phyloP scores from a whole-genome alignment of 2,329 filamentous ascomycete species.

The Thelonectria blattea region DNA sequence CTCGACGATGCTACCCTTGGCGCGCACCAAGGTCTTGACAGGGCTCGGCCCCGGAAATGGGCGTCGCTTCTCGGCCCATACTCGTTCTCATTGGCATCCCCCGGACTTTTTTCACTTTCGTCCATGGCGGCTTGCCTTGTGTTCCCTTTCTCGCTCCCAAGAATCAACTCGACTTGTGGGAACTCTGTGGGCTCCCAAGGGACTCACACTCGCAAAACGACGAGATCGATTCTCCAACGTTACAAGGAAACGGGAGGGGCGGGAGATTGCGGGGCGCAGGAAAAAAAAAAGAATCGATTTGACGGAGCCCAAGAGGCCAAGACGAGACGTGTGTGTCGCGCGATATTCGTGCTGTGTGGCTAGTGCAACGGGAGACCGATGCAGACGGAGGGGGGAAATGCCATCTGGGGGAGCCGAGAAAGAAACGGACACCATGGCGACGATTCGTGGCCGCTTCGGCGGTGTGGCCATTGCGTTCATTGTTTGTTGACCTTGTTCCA shows the following conservation, averaged over 20 bases:
- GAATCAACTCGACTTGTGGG: not conserved
- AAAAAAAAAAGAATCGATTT: not conserved
- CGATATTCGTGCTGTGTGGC: slow-evolving; percentile 6
- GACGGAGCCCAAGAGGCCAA: slow-evolving; percentile 8
- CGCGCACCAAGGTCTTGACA: slow-evolving; percentile 14
- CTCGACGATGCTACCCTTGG: not conserved
- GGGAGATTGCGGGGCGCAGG: slow-evolving; percentile 16
- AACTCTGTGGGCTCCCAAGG: slow-evolving; percentile 4
- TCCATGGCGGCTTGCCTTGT: slow-evolving; percentile 1
- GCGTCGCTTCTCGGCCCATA: slow-evolving; percentile 36
- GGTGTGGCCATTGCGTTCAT: not conserved
- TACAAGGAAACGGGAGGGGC: slow-evolving; percentile 5
- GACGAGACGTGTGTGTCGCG: slow-evolving; percentile 1
- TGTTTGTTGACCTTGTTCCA: not conserved
- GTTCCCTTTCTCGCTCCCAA: not conserved
- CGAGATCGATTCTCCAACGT: slow-evolving; percentile 8
- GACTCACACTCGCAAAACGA: not conserved
- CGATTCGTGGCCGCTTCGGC: not conserved
- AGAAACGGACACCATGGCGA: not conserved
- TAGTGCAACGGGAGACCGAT: not conserved
- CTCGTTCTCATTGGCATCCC: slow-evolving; percentile 39
- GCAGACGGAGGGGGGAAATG: too few relatives aligned
- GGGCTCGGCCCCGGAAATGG: slow-evolving; percentile 23
- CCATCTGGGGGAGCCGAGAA: not conserved
- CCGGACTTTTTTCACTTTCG: slow-evolving; percentile 25